These are phyloP conservation scores for Talaromyces adpressus DNA, from an alignment of 495 filamentous ascomycete species.

Conservation along the genomic window DNA sequence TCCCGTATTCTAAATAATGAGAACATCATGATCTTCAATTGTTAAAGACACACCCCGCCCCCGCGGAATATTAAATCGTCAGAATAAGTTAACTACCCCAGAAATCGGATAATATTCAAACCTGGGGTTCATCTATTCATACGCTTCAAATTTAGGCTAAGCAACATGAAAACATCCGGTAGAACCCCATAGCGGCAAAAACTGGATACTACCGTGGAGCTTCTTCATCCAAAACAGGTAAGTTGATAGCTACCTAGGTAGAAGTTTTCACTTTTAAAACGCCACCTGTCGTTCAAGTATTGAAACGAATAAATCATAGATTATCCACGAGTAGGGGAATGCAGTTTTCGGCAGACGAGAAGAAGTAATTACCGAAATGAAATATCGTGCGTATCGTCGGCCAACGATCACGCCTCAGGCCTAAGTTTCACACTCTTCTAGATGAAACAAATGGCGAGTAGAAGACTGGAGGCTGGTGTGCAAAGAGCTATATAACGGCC, in stretches of 20 bases:
- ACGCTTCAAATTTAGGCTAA: background rate
- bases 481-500: background rate
- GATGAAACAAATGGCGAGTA: background rate
- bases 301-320: background rate
- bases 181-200: background rate
- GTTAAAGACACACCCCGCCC: background rate
- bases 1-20: background rate
- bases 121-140: background rate
- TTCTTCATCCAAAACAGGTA: background rate
- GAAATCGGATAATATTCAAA: background rate
- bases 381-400: background rate
- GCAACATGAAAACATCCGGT: background rate
- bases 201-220: background rate
- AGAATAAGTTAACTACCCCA: background rate
- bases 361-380: background rate
- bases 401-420: background rate
- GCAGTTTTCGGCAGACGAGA: background rate
- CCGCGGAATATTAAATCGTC: background rate
- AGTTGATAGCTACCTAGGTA: no score
- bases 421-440: background rate
- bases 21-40: background rate
- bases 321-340: background rate
- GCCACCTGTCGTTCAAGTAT: background rate
- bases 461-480: background rate
- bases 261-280: background rate